phyloP scores from a whole-genome alignment of 305 asterid species.

The Solanum hybrid region DNA sequence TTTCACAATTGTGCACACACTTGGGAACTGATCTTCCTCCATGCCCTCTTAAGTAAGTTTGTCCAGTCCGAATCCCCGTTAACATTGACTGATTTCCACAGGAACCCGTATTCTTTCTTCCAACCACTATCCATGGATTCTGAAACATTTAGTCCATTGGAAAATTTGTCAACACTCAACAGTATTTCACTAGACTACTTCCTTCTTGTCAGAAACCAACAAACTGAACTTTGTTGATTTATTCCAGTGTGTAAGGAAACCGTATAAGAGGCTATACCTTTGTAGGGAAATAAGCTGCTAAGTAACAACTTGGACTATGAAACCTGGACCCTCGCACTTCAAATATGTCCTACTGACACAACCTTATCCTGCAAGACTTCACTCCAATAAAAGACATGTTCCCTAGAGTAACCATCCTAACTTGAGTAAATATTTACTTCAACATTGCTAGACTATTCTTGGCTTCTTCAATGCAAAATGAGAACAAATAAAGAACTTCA shows the following conservation, averaged over 20 bases:
- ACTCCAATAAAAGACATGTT: neutral
- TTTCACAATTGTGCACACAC: neutral
- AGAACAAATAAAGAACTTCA: neutral
- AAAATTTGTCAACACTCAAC: neutral
- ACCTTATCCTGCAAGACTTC: neutral
- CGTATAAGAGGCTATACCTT: neutral
- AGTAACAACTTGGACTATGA: neutral
- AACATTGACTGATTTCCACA: neutral
- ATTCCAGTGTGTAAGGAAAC: neutral
- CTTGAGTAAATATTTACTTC: neutral
- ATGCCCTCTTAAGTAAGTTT: neutral
- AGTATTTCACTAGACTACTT: neutral
- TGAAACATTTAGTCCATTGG: neutral
- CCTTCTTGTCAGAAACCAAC: neutral
- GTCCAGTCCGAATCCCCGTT: neutral
- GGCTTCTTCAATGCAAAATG: neutral
- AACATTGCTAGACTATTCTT: neutral
- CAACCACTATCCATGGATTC: neutral
- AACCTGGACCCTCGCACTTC: neutral
- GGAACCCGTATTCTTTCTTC: neutral
- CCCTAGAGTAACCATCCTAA: neutral
- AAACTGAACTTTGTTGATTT: neutral
- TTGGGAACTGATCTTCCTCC: neutral
- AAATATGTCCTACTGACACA: neutral
- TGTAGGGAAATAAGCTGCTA: neutral